These are phyloP conservation scores for Cyberlindnera amylophila DNA, from an alignment of 805 yeast genomes.

Conservation along the genomic window DNA sequence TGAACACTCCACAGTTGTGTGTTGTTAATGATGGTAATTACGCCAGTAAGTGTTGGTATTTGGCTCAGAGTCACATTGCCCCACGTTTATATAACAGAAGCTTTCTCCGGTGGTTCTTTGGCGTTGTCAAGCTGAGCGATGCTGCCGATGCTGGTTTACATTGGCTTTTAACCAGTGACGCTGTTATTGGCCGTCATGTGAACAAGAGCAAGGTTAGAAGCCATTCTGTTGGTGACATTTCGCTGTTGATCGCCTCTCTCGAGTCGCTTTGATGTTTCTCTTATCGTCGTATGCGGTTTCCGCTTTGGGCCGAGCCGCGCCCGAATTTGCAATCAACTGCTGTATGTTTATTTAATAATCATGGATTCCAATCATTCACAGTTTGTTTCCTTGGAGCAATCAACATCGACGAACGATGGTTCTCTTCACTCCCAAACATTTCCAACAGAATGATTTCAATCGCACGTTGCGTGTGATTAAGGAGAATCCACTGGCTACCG, in stretches of 20 bases:
- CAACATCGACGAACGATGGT: conserved; percentile 7
- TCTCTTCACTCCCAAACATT: conserved; percentile 30
- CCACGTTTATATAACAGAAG: background rate
- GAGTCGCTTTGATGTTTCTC: background rate
- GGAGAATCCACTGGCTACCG: conserved; percentile 48
- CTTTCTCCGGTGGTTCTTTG: background rate
- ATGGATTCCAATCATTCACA: background rate
- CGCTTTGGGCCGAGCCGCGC: background rate
- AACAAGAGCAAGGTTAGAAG: background rate
- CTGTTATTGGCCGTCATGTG: background rate
- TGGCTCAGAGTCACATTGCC: background rate
- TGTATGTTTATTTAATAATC: no score
- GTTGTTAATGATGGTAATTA: background rate
- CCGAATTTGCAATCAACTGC: background rate
- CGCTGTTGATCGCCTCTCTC: background rate
- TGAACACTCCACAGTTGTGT: background rate
- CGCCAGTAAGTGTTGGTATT: background rate
- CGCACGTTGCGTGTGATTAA: conserved; percentile 39
- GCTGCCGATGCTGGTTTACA: conserved; percentile 1
- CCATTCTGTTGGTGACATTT: background rate
- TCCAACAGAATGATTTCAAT: conserved; percentile 31
- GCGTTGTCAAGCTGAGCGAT: conserved; percentile 1
- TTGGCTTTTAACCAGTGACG: conserved; percentile 1
- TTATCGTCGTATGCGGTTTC: background rate
- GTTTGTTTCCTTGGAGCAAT: background rate